Conservation (phyloP, 768 basidiomycete species). For the Pleurotus eryngii region DNA sequence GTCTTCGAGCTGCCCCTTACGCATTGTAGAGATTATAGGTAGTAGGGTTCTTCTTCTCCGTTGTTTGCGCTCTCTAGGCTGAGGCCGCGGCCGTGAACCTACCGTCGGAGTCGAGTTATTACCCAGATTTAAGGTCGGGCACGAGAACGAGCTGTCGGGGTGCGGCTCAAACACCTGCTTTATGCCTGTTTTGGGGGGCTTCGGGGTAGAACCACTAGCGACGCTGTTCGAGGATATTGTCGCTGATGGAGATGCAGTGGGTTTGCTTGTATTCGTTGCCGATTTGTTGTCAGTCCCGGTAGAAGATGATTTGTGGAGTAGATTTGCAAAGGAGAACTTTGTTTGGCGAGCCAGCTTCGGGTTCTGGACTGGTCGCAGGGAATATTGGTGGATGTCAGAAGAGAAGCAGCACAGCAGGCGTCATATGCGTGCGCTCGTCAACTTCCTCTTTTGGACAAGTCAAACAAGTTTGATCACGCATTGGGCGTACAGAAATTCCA, state of each 20-base stretch:
- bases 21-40: neutral
- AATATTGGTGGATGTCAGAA: too few relatives aligned
- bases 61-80: neutral
- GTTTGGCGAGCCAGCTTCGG: conserved; percentile 5
- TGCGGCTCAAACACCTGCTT: neutral
- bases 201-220: neutral
- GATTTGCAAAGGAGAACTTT: conserved; percentile 2
- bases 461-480: too few relatives aligned
- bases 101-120: conserved; percentile 4
- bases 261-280: neutral
- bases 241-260: neutral
- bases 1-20: neutral
- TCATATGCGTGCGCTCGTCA: neutral
- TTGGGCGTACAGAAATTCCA: too few relatives aligned
- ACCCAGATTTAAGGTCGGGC: neutral
- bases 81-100: neutral
- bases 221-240: neutral
- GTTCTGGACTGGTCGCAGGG: neutral
- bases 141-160: neutral
- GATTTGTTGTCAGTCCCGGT: neutral
- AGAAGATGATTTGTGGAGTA: conserved; percentile 1
- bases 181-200: neutral
- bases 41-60: neutral
- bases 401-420: too few relatives aligned
- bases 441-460: neutral